Conservation (phyloP, 148 eudicot species). For the Vaccinium macrocarpon region DNA sequence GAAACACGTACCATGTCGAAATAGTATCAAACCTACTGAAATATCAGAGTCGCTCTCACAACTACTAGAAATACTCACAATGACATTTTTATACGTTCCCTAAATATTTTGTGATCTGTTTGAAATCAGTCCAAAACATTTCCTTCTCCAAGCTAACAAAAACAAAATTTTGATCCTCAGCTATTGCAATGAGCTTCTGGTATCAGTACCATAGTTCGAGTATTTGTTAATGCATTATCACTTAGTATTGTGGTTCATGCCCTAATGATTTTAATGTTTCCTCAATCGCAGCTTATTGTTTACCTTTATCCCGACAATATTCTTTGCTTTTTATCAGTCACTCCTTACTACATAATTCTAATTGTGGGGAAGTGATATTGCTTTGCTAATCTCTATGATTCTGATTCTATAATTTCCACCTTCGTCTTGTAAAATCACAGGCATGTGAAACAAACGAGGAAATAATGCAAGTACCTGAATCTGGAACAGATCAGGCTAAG, state of each 20-base stretch:
- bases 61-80: not conserved
- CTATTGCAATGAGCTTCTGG: not conserved
- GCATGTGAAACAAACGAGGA: constrained; percentile 65
- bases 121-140: not conserved
- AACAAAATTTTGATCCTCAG: not conserved
- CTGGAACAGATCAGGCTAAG: constrained; percentile 67
- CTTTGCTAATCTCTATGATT: not conserved
- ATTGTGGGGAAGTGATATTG: not conserved
- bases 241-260: not conserved
- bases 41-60: not conserved
- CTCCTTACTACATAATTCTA: not conserved
- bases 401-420: not conserved
- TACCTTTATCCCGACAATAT: not conserved
- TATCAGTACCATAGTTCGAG: not conserved
- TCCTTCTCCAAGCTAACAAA: not conserved
- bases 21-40: not conserved
- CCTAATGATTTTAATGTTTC: not conserved
- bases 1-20: not conserved
- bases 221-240: not conserved
- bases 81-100: not conserved
- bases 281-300: not conserved
- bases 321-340: not conserved
- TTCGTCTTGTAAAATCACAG: constrained; percentile 25
- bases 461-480: constrained; percentile 37
- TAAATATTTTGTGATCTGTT: not conserved